Base-by-base conservation (phyloP, 2,329 filamentous ascomycete genomes). In the Diaporthe longicolla region DNA sequence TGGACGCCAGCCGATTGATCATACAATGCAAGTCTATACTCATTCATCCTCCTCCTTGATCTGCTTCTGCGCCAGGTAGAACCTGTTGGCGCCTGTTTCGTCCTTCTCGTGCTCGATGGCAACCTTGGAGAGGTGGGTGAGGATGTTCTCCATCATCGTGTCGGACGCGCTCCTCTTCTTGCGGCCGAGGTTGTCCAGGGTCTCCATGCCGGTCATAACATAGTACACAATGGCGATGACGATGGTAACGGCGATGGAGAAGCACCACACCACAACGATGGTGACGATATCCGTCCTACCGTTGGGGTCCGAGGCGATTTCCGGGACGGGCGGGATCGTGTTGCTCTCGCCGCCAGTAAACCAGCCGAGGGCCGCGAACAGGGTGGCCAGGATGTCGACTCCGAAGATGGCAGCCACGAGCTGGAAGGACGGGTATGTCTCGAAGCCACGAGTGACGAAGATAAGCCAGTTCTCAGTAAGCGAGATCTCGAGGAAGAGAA, bases 401-500 rank as follows among this genome's bases (percentile, higher is more conserved):
- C 89, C 87, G 78, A 93, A 85, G 82, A 94, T 94, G 79, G 93
- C 93, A 76, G 85, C 86, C 75, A 94, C 87, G 69, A 95, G 87
- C 84, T 94, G 92, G 90, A 91, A 93, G 3, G 92, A 93, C 75
- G 93, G 93, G 87, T 89, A 92, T 40, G 93, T 94, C 84, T 91
- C 88, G 78, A 89, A 91, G 81, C 93, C 90, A 79, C 93, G 91
- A 52, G 93, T 94, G 80, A 94, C 92, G 83, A 94, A 94, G 81
- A 94, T 94, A 74, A 94, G 87, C 92, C 93, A 94, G 82, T 94
- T 94, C 85, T 94, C 91, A 21, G 92, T 92, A 52, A 94, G 86
- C 10, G 92, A 90, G 79, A 94, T 91, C 81, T 94, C 88, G 58
- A 94, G 88, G 86, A 94, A 94, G 75, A 94, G 84, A 75, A 94